Evolutionary conservation across 768 basidiomycete species (phyloP), one percentile per base, ranked within the genome.

Genomic region (Lepiota venenata): DNA sequence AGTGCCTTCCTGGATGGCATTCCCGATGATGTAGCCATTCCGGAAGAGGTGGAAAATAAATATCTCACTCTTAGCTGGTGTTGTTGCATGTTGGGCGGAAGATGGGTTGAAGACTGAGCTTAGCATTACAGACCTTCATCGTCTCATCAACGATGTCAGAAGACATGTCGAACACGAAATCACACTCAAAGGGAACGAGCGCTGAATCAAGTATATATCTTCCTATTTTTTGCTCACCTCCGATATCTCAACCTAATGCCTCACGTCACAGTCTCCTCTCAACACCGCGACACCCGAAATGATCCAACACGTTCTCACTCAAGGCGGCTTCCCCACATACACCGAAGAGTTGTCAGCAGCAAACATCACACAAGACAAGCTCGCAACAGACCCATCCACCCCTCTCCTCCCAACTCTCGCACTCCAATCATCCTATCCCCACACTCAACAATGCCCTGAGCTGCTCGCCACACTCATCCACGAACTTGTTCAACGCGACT

Each of bases 41-140:
- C 67, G 32, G 85, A 87, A 35, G 87, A 87, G 51, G 82, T 84
- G 4, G 93, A 95, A 67, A 75, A 46, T 48, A 61, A n/a, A n/a
- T 61, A 59, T 50, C 45, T 61, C 39, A 61, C 60, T 14, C 47
- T 61, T 1, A 61, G 58, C 29, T 61, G 60, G 60, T 61, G 60
- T 37, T 61, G 41, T 21, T 61, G 14, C 60, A 61, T 41, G 60
- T 61, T 22, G 60, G 60, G 4, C 59, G 60, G 51, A 61, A 61
- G 85, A 95, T n/a, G 88, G 90, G 0, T 70, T 96, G 14, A 95
- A 95, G 68, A 75, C 78, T 2, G 87, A 86, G 60, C 72, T 95
- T n/a, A 77, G 83, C 1, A 67, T 79, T 0, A 75, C 78, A 22
- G 93, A 94, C 60, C 70, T 94, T 12, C 81, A 84, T 59, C 69